Conservation (phyloP, 345 rosid species). For the Alliaria petiolata region DNA sequence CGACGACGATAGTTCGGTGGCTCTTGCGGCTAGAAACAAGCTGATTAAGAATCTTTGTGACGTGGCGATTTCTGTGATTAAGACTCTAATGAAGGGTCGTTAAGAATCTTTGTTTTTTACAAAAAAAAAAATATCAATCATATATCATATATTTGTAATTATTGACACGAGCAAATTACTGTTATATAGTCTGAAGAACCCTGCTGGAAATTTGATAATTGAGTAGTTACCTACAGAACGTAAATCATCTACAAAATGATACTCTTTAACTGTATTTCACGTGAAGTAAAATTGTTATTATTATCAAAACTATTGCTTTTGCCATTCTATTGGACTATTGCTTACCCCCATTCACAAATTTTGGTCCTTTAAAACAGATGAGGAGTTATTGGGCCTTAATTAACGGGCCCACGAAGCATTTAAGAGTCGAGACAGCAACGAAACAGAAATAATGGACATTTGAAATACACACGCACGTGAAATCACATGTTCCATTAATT, state of each 20-base stretch:
- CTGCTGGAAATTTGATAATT: not conserved
- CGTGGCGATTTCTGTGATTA: slow-evolving; percentile 66
- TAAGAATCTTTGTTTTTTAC: slow-evolving; percentile 14
- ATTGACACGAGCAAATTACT: not conserved
- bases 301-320: no score
- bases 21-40: slow-evolving; percentile 51
- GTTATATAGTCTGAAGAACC: not conserved
- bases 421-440: slow-evolving; percentile 28
- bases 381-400: slow-evolving; percentile 18
- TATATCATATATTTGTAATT: slow-evolving; percentile 20
- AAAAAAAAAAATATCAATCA: not conserved
- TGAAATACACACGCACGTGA: slow-evolving; percentile 29
- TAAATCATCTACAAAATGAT: not conserved
- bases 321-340: no score
- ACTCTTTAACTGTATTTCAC: no score
- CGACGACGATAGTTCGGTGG: slow-evolving; percentile 30
- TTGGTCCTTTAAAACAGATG: no score
- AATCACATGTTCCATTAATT: slow-evolving; percentile 30
- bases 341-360: no score
- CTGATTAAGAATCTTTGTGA: slow-evolving; percentile 50
- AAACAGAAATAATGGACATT: slow-evolving; percentile 10
- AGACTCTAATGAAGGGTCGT: slow-evolving; percentile 34
- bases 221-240: not conserved
- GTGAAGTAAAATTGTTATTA: no score
- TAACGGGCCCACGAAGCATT: slow-evolving; percentile 21